Base-by-base conservation (phyloP, 768 basidiomycete genomes). In the Suillus luteus region DNA sequence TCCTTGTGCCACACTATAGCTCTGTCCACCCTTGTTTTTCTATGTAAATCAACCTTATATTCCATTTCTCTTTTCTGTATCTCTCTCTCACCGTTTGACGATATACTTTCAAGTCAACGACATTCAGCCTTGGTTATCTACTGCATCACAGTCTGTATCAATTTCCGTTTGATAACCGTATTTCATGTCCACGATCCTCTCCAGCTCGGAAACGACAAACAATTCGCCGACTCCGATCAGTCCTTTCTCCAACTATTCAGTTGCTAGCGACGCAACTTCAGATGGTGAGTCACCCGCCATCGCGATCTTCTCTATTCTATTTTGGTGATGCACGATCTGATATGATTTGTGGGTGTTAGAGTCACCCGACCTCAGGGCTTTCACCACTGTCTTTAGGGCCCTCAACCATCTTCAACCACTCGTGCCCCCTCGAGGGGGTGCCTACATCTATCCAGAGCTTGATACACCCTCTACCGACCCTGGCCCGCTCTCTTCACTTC, bases 351-450 rank as follows among this genome's bases (percentile, higher is more conserved):
- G 22, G 60, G 41, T 37, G 40, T 60, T 74, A 85, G 84, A 90
- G 72, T 82, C 83, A 64, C 90, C 90, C 49, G 89, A 91, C 74
- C 81, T 92, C 9, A 90, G 90, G 8, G 87, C 88, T 10, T 91
- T 92, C 73, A 83, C 80, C 15, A 80, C 84, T 41, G 88, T 92
- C 27, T 83, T 92, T 54, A 82, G 89, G n/a, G 89, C 86, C 61
- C 79, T 87, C 75, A 81, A 78, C 22, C 82, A 87, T 62, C 71
- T 87, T 0, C 85, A 87, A 65, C 86, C 80, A 4, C 81, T 79
- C 76, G 70, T 64, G 27, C 51, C 51, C 49, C 72, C 69, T 54
- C 73, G 71, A 44, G 64, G 65, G 62, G 63, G 19, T 66, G 19
- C 68, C 61, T 59, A 67, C 27, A 65, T 73, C 27, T 66, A 66